Evolutionary conservation across 495 filamentous ascomycete genomes (phyloP), one percentile per base, ranked within the genome.

Genomic region (Rostrohypoxylon terebratum): DNA sequence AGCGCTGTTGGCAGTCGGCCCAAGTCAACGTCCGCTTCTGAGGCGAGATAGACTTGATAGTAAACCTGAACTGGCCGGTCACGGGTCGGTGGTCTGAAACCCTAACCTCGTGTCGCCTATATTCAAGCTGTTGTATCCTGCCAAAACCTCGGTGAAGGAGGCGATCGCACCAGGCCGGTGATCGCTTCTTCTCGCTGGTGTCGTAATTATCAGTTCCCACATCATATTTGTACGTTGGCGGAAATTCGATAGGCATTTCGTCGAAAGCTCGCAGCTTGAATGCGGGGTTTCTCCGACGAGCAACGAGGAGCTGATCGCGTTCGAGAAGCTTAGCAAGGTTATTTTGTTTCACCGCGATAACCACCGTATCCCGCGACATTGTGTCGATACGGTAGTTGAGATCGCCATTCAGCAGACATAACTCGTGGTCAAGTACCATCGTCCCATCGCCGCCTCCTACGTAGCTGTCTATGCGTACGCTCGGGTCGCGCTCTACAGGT

Each of bases 331-430:
- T 96, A n/a, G 81, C 68, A 3, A 98, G 85, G 72, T 98, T 97
- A 68, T 90, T 90, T 51, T 88, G 82, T 45, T 90, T 91, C 58
- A 98, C 85, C 0, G 91, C 93, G 61, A 90, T 90, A 57, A 99
- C 91, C 38, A 98, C 94, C 7, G 92, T 92, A 74, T 98, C 92
- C 9, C 96, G 91, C 18, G 91, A 90, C 86, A 98, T 97, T n/a
- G 94, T 91, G 79, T 99, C 96, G 75, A 99, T 98, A 44, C 96
- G 94, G 81, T 99, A 99, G 79, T 99, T 99, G 47, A 99, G 88
- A 77, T 99, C 96, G 16, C 96, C 96, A 77, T 98, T 98, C 18
- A 98, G 81, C 57, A 99, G 90, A 75, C 96, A 99, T 18, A 98
- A 90, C 79, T 99, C 96, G 74, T 99, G 95, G 73, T 99, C 96